Conservation (phyloP, 2,329 filamentous ascomycete species). For the Macrophomina tecta region DNA sequence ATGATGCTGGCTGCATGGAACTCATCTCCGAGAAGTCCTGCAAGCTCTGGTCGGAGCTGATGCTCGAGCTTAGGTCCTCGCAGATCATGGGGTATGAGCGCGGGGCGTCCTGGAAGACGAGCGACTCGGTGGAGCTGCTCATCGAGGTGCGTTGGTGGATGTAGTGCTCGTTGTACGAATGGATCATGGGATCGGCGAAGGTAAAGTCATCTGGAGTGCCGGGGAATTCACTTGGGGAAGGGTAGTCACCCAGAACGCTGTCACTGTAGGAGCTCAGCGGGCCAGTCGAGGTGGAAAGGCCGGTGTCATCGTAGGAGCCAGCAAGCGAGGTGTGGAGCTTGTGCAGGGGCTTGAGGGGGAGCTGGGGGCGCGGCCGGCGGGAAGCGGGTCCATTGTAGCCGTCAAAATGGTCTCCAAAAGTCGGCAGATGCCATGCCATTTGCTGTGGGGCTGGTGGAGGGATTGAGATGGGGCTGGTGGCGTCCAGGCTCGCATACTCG, state of each 20-base stretch:
- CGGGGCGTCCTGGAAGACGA: constrained; percentile 43
- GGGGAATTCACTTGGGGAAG: constrained; percentile 54
- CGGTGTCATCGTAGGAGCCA: constrained; percentile 48
- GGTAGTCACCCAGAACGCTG: constrained; percentile 47
- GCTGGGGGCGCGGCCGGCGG: constrained; percentile 46
- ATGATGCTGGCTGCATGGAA: constrained; percentile 39
- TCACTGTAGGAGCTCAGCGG: constrained; percentile 56
- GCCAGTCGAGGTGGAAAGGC: constrained; percentile 52
- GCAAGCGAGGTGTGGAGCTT: constrained; percentile 51
- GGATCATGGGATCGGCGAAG: constrained; percentile 46
- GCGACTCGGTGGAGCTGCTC: constrained; percentile 46
- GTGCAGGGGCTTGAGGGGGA: constrained; percentile 49
- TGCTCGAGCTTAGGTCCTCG: constrained; percentile 53
- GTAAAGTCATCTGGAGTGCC: constrained; percentile 53
- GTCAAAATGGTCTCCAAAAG: constrained; percentile 47
- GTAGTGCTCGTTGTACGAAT: constrained; percentile 42
- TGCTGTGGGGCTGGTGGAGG: constrained; percentile 42
- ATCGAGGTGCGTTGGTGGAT: constrained; percentile 43
- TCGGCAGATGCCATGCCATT: constrained; percentile 47
- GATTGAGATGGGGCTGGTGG: constrained; percentile 49
- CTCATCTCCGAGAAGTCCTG: constrained; percentile 51
- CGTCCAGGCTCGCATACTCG: constrained; percentile 45
- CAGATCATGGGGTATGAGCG: constrained; percentile 42
- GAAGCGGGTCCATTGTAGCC: constrained; percentile 41
- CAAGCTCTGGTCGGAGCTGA: constrained; percentile 53